Percentiles rank a stretch among this genome's conserved stretches.
Conservation (phyloP, 2,329 filamentous ascomycete species). For the Paraphaeosphaeria minitans region DNA sequence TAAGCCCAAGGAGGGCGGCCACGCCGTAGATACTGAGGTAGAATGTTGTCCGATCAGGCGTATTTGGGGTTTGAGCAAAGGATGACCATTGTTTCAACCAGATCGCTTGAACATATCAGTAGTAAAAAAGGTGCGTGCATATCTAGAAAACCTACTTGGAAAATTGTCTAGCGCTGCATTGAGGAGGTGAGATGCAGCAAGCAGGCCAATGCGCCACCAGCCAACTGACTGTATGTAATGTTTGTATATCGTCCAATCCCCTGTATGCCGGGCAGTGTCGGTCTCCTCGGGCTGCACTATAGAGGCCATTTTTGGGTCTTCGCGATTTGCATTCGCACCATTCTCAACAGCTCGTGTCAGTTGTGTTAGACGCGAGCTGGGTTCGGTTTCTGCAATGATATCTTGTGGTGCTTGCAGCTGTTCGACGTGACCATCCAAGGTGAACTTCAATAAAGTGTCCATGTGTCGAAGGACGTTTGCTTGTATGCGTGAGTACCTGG, state of each 20-base stretch:
- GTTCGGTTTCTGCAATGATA: not conserved
- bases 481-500: not conserved
- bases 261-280: conserved; percentile 2
- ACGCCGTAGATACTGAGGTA: not conserved
- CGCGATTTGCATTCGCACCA: not conserved
- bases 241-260: conserved; percentile 12
- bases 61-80: not conserved
- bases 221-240: conserved; percentile 11
- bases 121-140: not conserved
- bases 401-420: not conserved
- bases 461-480: conserved; percentile 7
- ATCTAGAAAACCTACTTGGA: conserved; percentile 6
- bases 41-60: not conserved
- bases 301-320: not conserved
- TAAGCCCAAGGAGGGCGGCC: not conserved
- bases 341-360: not conserved
- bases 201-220: conserved; percentile 7
- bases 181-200: conserved; percentile 1
- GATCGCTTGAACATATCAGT: conserved; percentile 5
- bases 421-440: not conserved
- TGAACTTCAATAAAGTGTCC: conserved; percentile 1
- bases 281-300: not conserved
- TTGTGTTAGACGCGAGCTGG: not conserved
- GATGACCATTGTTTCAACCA: conserved; percentile 15
- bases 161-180: conserved; percentile 8